These are phyloP conservation scores for Aspergillus sp. DNA, from an alignment of 2,329 filamentous ascomycete genomes.

Conservation along the genomic window DNA sequence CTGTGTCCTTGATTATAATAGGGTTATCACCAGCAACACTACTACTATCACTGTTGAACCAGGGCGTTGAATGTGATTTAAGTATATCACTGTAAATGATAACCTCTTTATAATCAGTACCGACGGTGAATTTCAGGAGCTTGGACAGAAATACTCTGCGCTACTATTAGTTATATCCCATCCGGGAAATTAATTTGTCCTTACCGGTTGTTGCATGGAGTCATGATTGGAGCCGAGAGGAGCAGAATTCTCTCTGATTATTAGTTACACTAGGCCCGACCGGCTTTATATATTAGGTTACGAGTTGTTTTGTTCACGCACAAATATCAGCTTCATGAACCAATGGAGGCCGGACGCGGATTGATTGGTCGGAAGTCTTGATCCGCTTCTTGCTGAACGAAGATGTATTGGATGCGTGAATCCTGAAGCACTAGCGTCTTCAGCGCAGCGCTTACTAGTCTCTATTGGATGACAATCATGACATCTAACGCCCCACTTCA, in stretches of 20 bases:
- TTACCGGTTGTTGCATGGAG: slow-evolving; percentile 1
- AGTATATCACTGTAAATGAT: neutral
- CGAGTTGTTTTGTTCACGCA: neutral
- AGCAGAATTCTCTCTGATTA: neutral
- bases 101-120: neutral
- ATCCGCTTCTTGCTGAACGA: no score
- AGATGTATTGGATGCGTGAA: no score
- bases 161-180: neutral
- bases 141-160: slow-evolving; percentile 1
- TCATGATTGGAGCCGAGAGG: neutral
- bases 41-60: neutral
- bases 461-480: no score
- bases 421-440: no score
- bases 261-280: neutral
- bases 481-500: no score
- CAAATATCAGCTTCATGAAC: slow-evolving; percentile 3
- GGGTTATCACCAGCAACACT: neutral
- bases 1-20: neutral
- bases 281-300: neutral
- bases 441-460: no score
- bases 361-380: neutral
- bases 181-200: neutral
- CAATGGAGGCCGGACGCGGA: neutral
- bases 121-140: slow-evolving; percentile 1
- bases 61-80: neutral